A percentile compares a stretch with the other conserved stretches of the same genome.
phyloP scores from a whole-genome alignment of 495 filamentous ascomycete genomes.

The Xylaria venustula region DNA sequence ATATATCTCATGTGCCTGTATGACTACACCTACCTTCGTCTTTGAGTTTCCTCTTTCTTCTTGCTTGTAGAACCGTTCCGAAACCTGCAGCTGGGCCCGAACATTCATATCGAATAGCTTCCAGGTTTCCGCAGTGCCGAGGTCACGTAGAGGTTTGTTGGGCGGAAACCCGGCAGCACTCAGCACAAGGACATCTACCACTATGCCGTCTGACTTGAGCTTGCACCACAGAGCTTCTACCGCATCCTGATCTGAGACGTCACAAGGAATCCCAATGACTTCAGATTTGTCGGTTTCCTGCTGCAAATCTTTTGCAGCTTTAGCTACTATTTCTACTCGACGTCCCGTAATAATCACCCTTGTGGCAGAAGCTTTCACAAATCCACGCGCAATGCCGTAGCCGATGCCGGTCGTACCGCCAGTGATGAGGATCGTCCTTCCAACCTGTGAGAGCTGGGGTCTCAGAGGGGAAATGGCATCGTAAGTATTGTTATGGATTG shows the following conservation, averaged over 20 bases:
- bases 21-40: not conserved
- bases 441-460: slow-evolving; percentile 43
- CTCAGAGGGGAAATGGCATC: slow-evolving; percentile 38
- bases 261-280: slow-evolving; percentile 21
- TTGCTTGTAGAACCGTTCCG: slow-evolving; percentile 33
- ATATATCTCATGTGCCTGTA: not conserved
- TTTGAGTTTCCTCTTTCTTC: not conserved
- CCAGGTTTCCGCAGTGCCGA: slow-evolving; percentile 30
- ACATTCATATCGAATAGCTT: slow-evolving; percentile 32
- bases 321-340: slow-evolving; percentile 10
- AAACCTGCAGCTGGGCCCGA: slow-evolving; percentile 28
- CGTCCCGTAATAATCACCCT: slow-evolving; percentile 30
- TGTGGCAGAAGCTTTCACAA: slow-evolving; percentile 27
- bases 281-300: not conserved
- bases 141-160: slow-evolving; percentile 18
- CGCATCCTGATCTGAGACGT: slow-evolving; percentile 19
- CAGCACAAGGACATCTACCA: slow-evolving; percentile 40
- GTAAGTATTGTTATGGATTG: slow-evolving; percentile 35
- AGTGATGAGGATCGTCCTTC: slow-evolving; percentile 49
- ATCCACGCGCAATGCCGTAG: slow-evolving; percentile 30
- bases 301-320: slow-evolving; percentile 14
- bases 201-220: slow-evolving; percentile 25
- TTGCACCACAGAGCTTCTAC: slow-evolving; percentile 33
- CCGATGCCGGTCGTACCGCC: slow-evolving; percentile 40
- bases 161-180: slow-evolving; percentile 27